Evolutionary conservation across 441 rosid genomes (phyloP).

Genomic region (Populus tomentosa): DNA sequence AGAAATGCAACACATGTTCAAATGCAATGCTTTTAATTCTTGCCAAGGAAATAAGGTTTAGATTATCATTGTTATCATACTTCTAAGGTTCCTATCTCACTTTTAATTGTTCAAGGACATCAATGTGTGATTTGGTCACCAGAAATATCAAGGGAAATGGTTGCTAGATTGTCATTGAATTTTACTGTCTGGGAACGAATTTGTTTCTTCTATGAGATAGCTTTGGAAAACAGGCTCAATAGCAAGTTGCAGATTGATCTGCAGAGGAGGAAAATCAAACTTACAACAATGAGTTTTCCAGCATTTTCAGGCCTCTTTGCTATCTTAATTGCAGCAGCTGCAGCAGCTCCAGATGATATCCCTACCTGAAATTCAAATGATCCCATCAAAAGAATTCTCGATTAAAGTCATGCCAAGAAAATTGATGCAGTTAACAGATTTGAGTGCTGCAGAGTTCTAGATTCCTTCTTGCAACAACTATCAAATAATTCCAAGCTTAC

Average conservation of each 20-base stretch:
- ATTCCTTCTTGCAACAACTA: background rate
- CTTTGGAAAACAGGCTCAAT: background rate
- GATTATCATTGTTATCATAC: background rate
- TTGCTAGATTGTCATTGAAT: background rate
- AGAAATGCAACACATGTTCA: background rate
- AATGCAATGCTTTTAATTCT: background rate
- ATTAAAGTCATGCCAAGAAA: background rate
- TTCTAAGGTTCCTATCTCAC: background rate
- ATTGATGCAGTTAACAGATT: background rate
- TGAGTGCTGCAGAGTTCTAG: background rate
- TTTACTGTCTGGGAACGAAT: background rate
- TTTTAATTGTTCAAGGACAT: background rate
- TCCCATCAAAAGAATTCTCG: constrained; percentile 8
- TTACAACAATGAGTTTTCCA: constrained; percentile 63
- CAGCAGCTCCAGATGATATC: constrained; percentile 89
- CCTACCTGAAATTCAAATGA: constrained; percentile 51
- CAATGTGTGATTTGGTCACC: background rate
- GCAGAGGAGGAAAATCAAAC: constrained; percentile 6
- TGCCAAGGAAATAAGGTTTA: background rate
- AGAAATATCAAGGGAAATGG: background rate
- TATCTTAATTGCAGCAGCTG: constrained; percentile 70
- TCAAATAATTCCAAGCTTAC: constrained; percentile 27
- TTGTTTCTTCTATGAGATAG: background rate
- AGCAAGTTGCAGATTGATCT: background rate
- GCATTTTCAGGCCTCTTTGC: constrained; percentile 87